Percentiles rank a stretch among this genome's conserved stretches.
Evolutionary conservation across 2,329 filamentous ascomycete genomes (phyloP).

Genomic region (Beauveria sp.): DNA sequence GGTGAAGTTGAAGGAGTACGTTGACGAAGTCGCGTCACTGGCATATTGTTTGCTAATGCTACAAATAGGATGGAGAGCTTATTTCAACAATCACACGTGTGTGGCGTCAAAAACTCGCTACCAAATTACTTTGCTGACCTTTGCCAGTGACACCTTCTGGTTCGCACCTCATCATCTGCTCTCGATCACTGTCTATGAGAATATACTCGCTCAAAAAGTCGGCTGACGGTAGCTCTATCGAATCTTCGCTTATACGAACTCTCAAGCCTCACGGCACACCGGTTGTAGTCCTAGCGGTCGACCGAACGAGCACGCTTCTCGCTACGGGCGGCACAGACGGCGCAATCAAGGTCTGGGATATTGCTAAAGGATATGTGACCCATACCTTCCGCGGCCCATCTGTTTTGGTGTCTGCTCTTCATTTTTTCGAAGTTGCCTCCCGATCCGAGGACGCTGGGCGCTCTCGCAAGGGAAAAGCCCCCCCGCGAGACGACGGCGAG

Average conservation of each 20-base stretch:
- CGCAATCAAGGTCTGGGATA: constrained; percentile 94
- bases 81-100: constrained; percentile 67
- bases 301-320: constrained; percentile 79
- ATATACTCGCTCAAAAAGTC: constrained; percentile 68
- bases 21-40: not conserved
- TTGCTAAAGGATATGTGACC: constrained; percentile 80
- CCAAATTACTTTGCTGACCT: constrained; percentile 11
- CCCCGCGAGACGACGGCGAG: constrained; percentile 23
- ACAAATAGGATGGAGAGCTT: constrained; percentile 61
- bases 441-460: constrained; percentile 23
- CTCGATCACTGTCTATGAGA: constrained; percentile 90
- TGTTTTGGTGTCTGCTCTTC: constrained; percentile 81
- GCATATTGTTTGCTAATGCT: constrained; percentile 15
- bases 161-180: constrained; percentile 84
- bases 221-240: constrained; percentile 48
- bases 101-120: constrained; percentile 12
- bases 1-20: constrained; percentile 78
- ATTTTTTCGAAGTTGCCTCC: constrained; percentile 74
- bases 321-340: constrained; percentile 93
- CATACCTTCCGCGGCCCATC: constrained; percentile 93
- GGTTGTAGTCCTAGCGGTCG: constrained; percentile 77
- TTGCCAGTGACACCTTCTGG: constrained; percentile 72
- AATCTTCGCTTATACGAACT: constrained; percentile 64
- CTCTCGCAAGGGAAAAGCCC: constrained; percentile 26
- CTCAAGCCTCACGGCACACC: constrained; percentile 87